Conservation (phyloP, 2,329 filamentous ascomycete genomes). For the Sarocladium oryzae region DNA sequence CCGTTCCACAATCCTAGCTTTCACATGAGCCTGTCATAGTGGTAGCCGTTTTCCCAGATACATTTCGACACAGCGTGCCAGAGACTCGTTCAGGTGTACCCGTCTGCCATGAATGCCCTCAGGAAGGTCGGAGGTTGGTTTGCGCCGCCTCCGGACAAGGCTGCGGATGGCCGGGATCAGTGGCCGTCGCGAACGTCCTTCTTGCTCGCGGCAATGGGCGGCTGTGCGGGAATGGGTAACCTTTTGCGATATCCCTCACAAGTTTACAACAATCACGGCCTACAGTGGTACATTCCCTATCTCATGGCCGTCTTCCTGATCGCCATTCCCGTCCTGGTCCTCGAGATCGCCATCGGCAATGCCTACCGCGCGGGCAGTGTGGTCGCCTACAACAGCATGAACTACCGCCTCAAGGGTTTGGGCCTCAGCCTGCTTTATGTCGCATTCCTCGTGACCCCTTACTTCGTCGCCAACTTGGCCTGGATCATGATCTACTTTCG, state of each 20-base stretch:
- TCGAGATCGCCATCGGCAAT: slow-evolving; percentile 65
- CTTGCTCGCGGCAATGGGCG: slow-evolving; percentile 52
- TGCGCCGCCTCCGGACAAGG: slow-evolving; percentile 28
- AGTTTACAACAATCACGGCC: slow-evolving; percentile 53
- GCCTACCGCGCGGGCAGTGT: slow-evolving; percentile 50
- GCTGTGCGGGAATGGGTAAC: slow-evolving; percentile 52
- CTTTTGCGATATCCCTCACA: slow-evolving; percentile 51
- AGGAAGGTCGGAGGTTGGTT: slow-evolving; percentile 26
- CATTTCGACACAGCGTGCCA: neutral
- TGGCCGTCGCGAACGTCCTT: slow-evolving; percentile 50
- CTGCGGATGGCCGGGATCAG: slow-evolving; percentile 40
- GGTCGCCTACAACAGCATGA: slow-evolving; percentile 47
- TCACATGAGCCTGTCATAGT: neutral
- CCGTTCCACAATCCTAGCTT: neutral
- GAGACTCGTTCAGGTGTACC: neutral
- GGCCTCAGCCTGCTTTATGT: slow-evolving; percentile 47
- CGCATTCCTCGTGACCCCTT: slow-evolving; percentile 48
- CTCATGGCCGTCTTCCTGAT: slow-evolving; percentile 47
- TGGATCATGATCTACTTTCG: slow-evolving; percentile 56
- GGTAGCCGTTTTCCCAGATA: neutral
- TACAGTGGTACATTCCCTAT: slow-evolving; percentile 56
- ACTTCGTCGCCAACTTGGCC: slow-evolving; percentile 49
- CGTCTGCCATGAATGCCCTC: slow-evolving; percentile 15
- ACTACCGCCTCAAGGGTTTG: slow-evolving; percentile 45
- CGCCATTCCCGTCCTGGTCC: slow-evolving; percentile 48